Conservation (phyloP, 2,329 filamentous ascomycete species). For the Claviceps pazoutovae region DNA sequence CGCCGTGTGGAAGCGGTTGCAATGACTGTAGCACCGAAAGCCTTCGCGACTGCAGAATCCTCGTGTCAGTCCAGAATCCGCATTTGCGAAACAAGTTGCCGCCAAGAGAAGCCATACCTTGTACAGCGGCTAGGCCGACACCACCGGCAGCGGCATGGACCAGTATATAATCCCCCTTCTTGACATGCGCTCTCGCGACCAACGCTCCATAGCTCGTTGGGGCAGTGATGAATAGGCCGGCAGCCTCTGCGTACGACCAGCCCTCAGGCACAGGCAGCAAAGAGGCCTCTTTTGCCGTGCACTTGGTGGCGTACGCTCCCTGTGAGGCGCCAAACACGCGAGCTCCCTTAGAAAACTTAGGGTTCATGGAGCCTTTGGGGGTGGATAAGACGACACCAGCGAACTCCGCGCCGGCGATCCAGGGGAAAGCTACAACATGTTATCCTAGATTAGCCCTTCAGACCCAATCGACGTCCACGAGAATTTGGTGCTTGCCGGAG, state of each 20-base stretch:
- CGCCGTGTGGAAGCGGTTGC: conserved; percentile 72
- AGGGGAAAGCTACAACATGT: conserved; percentile 50
- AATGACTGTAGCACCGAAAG: conserved; percentile 80
- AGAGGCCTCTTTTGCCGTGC: conserved; percentile 50
- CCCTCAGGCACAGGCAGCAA: conserved; percentile 63
- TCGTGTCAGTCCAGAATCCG: background rate
- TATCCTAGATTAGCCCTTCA: background rate
- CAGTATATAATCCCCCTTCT: conserved; percentile 72
- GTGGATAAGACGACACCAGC: conserved; percentile 60
- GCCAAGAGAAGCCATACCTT: conserved; percentile 30
- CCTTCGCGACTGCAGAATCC: conserved; percentile 56
- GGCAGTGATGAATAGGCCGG: conserved; percentile 81
- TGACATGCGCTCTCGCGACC: conserved; percentile 62
- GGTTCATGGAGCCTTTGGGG: conserved; percentile 36
- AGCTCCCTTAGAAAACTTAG: conserved; percentile 62
- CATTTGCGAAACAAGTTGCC: background rate
- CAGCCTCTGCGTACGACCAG: conserved; percentile 75
- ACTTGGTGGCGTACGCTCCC: conserved; percentile 71
- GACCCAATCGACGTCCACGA: background rate
- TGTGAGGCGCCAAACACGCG: conserved; percentile 78
- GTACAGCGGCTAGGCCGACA: conserved; percentile 81
- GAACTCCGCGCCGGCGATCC: conserved; percentile 80
- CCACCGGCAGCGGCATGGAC: conserved; percentile 88
- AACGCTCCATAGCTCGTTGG: conserved; percentile 80
- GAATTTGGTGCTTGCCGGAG: background rate